Percentiles rank a stretch among this genome's conserved stretches.
Evolutionary conservation across 192 early-diverging fungal genomes (phyloP).

Genomic region (Umbelopsis sp.): DNA sequence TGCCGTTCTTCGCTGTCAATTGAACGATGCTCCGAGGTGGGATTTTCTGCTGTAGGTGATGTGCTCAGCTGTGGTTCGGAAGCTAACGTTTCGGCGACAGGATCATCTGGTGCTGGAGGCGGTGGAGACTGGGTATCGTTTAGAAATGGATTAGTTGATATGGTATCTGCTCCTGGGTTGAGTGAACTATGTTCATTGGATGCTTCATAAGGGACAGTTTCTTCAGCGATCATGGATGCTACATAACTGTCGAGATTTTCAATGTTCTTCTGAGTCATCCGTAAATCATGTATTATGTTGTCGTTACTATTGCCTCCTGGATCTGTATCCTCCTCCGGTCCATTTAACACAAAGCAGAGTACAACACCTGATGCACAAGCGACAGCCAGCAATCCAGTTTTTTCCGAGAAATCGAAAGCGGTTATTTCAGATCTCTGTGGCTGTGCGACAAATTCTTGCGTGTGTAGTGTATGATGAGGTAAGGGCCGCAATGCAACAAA

Average conservation of each 20-base stretch:
- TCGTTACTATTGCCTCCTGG: background rate
- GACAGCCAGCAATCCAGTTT: conserved; percentile 29
- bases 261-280: background rate
- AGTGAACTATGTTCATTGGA: background rate
- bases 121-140: background rate
- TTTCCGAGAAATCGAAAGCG: conserved; percentile 34
- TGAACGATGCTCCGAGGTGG: too few species aligned
- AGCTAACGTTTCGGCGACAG: background rate
- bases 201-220: background rate
- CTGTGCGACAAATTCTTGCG: conserved; percentile 26
- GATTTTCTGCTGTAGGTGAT: background rate
- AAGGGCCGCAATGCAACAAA: conserved; percentile 38
- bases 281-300: background rate
- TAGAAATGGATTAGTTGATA: conserved; percentile 15
- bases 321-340: background rate
- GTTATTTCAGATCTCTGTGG: conserved; percentile 28
- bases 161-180: background rate
- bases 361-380: conserved; percentile 36
- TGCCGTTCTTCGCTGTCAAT: background rate
- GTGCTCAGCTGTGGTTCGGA: too few species aligned
- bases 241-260: conserved; percentile 8
- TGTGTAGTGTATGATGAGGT: conserved; percentile 38
- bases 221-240: background rate
- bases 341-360: conserved; percentile 17
- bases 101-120: background rate